Evolutionary conservation across 73 alveolate genomes (phyloP), one percentile per base, ranked within the genome.

Genomic region (Paramecium caudatum): DNA sequence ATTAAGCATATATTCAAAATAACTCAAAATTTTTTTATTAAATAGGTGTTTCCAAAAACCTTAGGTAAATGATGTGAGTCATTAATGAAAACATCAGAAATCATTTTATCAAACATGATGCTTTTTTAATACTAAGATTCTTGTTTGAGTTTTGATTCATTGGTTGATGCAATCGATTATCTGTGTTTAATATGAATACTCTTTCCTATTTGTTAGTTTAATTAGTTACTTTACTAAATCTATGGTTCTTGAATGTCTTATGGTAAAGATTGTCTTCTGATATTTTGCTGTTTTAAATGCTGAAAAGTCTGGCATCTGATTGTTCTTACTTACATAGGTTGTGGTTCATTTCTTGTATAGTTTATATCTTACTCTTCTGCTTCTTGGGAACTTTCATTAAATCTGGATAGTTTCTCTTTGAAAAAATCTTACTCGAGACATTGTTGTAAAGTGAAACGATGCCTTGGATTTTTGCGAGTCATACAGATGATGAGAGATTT

Each of bases 401-500:
- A 55, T 55, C 30, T 55, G 2, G 80, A 55, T 23, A 55, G 12
- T 13, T 13, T 68, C 12, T 74, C 88, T 8, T 74, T 37, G 10
- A 41, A 74, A 74, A 36, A 74, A 10, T 74, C 69, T 39, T 74
- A 46, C 6, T 74, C 88, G 9, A 74, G 21, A 21, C 69, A 37
- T 74, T 37, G 43, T 74, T 74, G 43, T 23, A 74, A 39, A 23
- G 62, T 41, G 15, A 37, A 74, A 41, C 88, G 36, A 16, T 37
- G 27, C 19, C 32, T 9, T 12, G 88, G 88, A 74, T 74, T 43
- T 41, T 74, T 74, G 36, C 68, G 16, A 6, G 43, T 37, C 88
- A 41, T 74, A 45, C 45, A 36, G 21, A 21, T 41, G n/a, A 74
- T 19, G 0, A 74, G 32, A 1, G 62, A 41, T 17, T 21, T 74